Percentiles rank a stretch among this genome's conserved stretches.
phyloP scores from a whole-genome alignment of 1,139 yeast species.

The Lodderomyces elongisporus region DNA sequence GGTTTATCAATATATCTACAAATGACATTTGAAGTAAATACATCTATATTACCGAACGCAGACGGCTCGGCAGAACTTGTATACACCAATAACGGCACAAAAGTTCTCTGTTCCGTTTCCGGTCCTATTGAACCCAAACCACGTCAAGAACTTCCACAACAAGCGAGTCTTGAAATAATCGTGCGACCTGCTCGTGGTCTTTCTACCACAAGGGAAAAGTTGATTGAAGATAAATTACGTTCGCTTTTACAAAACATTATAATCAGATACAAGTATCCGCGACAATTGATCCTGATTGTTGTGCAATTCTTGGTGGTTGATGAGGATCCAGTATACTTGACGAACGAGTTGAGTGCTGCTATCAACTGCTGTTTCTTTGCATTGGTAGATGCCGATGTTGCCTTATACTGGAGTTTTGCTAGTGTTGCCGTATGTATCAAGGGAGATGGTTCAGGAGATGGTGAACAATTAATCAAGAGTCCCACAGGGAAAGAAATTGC shows the following conservation, averaged over 20 bases:
- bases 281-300: constrained; percentile 80
- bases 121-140: constrained; percentile 89
- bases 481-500: constrained; percentile 43
- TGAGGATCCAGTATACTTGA: constrained; percentile 25
- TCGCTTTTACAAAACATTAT: constrained; percentile 59
- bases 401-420: constrained; percentile 57
- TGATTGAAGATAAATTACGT: constrained; percentile 67
- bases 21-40: constrained; percentile 18
- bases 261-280: constrained; percentile 66
- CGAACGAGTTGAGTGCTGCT: constrained; percentile 63
- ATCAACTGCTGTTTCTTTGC: constrained; percentile 73
- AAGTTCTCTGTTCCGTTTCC: constrained; percentile 69
- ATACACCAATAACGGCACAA: constrained; percentile 19
- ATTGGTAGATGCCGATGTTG: constrained; percentile 72
- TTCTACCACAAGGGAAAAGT: constrained; percentile 71
- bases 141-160: constrained; percentile 80
- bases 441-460: constrained; percentile 14
- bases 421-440: constrained; percentile 46
- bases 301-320: constrained; percentile 67
- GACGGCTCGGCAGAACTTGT: constrained; percentile 80
- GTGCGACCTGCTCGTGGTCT: constrained; percentile 77
- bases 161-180: constrained; percentile 72
- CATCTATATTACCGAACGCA: constrained; percentile 47
- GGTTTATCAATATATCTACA: no score
- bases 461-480: constrained; percentile 32